Evolutionary conservation across 1,284 basidiomycete genomes (phyloP).

Genomic region (Malassezia japonica): DNA sequence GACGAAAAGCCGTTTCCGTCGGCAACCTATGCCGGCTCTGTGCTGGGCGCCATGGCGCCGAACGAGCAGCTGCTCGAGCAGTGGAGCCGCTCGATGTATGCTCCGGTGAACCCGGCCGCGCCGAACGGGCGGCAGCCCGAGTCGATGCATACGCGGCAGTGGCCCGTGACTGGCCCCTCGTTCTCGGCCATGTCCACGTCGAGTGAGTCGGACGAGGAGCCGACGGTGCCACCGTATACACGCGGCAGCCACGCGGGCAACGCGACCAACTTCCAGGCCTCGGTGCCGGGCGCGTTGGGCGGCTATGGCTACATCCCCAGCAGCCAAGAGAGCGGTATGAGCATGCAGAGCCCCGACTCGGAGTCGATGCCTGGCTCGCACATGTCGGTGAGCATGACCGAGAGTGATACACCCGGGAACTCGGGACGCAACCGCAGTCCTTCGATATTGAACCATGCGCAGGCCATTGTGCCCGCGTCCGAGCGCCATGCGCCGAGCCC

Average conservation of each 20-base stretch:
- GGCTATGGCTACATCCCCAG: constrained; percentile 43
- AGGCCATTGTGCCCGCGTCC: constrained; percentile 18
- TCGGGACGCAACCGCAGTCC: constrained; percentile 26
- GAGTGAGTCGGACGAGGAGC: constrained; percentile 17
- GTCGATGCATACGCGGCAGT: not conserved
- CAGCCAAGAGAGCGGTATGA: constrained; percentile 38
- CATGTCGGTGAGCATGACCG: constrained; percentile 16
- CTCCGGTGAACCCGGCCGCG: not conserved
- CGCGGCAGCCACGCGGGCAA: not conserved
- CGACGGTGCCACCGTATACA: not conserved
- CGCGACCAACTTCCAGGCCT: not conserved
- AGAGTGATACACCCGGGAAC: constrained; percentile 12
- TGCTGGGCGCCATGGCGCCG: constrained; percentile 1
- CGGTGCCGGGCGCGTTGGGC: constrained; percentile 23
- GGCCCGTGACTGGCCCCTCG: constrained; percentile 8
- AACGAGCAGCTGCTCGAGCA: constrained; percentile 16
- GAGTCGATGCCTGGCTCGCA: constrained; percentile 2
- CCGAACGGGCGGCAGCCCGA: not conserved
- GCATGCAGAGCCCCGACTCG: constrained; percentile 5
- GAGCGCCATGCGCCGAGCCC: not conserved
- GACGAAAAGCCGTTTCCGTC: constrained; percentile 14
- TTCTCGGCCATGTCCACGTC: constrained; percentile 16
- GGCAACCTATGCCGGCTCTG: not conserved
- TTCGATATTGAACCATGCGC: constrained; percentile 31
- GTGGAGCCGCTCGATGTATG: constrained; percentile 16